Base-by-base conservation (phyloP, 2,329 filamentous ascomycete species). In the Alternaria sp. region DNA sequence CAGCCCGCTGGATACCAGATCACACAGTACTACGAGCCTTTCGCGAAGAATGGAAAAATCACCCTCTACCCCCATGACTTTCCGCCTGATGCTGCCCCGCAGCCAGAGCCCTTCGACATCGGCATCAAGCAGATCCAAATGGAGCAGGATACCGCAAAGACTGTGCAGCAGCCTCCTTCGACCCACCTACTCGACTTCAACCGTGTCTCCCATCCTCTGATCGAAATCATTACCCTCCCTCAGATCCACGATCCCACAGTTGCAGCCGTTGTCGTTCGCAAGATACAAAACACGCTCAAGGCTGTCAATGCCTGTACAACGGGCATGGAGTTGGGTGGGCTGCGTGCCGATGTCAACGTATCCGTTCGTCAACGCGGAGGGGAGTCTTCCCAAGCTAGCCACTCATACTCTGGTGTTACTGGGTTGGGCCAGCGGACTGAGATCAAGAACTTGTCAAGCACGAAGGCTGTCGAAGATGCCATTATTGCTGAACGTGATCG, bases 101-200 rank as follows among this genome's bases (percentile, higher is more conserved):
- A 58, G 27, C 86, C 92, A 70, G 90, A 93, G 1, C 81, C 84
- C n/a, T 80, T 97, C 20, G 84, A 82, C 0, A 85, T 99, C 51
- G 90, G 91, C 30, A 97, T 99, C 74, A 92, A 95, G 78, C 95
- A 98, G 79, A 86, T 99, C 9, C 95, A 99, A 80, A 90, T 99
- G 83, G 95, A 99, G 81, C 95, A 99, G 80, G 95, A 99, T 77
- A 98, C 95, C 1, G 95, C 94, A 67, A 98, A 98, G 80, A 97
- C 94, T 1, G 86, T 94, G 40, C 89, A 92, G 28, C 90, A 94
- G 69, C 87, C 91, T 2, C 88, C 87, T 12, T 89, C 87, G 12
- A 86, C 87, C 5, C 89, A 94, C 66, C 89, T 96, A 75, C 85
- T 99, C 27, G 95, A 99, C 77, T 94, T 97, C 80, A 98, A 98